Base-by-base conservation (phyloP, 2,329 filamentous ascomycete species). In the Colletotrichum nymphaeae region DNA sequence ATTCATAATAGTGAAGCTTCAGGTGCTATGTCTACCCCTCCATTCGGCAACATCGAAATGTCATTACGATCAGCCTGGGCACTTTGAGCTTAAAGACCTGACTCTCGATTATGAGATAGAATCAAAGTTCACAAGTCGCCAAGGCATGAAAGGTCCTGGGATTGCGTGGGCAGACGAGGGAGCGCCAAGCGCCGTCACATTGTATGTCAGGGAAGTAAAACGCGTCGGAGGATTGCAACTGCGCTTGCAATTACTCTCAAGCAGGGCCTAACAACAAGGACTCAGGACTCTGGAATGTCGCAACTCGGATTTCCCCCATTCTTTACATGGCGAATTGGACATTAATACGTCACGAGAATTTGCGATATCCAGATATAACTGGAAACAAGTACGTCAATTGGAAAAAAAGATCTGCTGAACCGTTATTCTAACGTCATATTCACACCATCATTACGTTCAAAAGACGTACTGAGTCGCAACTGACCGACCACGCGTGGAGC, bases 401-500 rank as follows among this genome's bases (percentile, higher is more conserved):
- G 35, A 53, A 14, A 35, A 16, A 42, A 42, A 32, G 9, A 37
- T 69, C 35, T 42, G 24, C 19, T 42, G 49, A 64, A 26, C 65
- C 32, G 32, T 46, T 28, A 12, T 35, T 28, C 24, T 24, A 59
- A 56, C 69, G 66, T 69, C 53, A 69, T 60, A 19, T 60, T 42
- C 49, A 59, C 19, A 69, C 66, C 42, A 32, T 26, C 16, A 63
- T 53, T 72, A 69, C 37, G 58, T 35, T 19, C 52, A 69, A 35
- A 55, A 59, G 66, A 35, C 46, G 9, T 55, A 24, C 26, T 59
- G 59, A 69, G 66, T 72, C 66, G 32, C 42, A 42, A 59, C 53
- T 59, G 52, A 32, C 58, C 42, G 42, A 58, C 53, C 42, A 12
- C 64, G n/a, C 24, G 52, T 63, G 69, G 69, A 35, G 32, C 42